Evolutionary conservation across 257 asterid species (phyloP), one percentile per base, ranked within the genome.

Genomic region (Ilex aquifolium): DNA sequence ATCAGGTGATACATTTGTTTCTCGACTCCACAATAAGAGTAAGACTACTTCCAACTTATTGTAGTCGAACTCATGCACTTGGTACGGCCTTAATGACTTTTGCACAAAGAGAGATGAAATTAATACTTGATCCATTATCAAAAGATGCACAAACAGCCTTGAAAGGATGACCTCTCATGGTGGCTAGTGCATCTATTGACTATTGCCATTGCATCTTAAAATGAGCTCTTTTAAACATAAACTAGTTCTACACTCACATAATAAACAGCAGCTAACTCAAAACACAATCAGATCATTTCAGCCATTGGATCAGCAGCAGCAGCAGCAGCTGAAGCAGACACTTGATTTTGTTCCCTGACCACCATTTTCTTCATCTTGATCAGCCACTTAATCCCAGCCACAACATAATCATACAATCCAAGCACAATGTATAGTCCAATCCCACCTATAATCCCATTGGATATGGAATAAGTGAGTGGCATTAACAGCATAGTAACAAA

Each of bases 371-470:
- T 75, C 90, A 83, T 78, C 46, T 73, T 64, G 27, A 65, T 32
- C 40, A 70, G 10, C 90, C 92, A 80, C 58, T 72, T 74, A 0
- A 78, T 14, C 69, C 81, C 62, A 5, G 61, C 61, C 50, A 71
- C 70, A 14, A 64, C 62, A 31, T 56, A 13, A 42, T 88, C 95
- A 63, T 53, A 78, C 65, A 86, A 57, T 9, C 76, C 83, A 31
- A 88, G 83, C 5, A 75, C 84, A 54, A 85, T 32, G 21, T 73
- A 77, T 13, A 85, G 62, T 5, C 88, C 96, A 32, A 88, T 77
- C 32, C 96, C 96, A 50, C 88, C 96, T 58, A 83, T 78, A 7
- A 86, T 79, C 56, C 96, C 96, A 70, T 85, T 83, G 11, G 96
- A 77, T 2, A 88, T 88, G 44, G 95, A 88, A 64, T 83, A 88